Evolutionary conservation across 1,284 basidiomycete species (phyloP).

Genomic region (Apiotrichum montevideense): DNA sequence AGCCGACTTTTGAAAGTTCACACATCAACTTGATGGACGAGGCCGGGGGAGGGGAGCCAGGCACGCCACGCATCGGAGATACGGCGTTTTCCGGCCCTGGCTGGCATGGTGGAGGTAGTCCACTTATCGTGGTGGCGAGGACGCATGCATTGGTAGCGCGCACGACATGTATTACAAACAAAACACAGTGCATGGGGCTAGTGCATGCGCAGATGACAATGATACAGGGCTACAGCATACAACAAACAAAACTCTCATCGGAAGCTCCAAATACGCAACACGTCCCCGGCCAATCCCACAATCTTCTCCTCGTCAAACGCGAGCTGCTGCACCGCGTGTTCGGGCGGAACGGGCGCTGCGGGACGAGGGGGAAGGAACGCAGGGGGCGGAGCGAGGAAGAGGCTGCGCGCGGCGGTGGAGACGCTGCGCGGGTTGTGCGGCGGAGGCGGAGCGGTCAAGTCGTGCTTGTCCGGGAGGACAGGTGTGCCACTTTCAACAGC

Average conservation of each 20-base stretch:
- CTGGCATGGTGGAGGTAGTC: too few species aligned
- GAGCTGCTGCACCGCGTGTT: slow-evolving; percentile 27
- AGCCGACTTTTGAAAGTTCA: too few species aligned
- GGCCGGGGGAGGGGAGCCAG: neutral
- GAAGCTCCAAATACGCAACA: slow-evolving; percentile 42
- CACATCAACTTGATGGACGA: neutral
- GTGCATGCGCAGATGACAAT: neutral
- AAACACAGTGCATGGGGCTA: neutral
- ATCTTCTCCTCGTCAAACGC: slow-evolving; percentile 47
- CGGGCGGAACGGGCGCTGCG: neutral
- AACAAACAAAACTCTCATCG: slow-evolving; percentile 10
- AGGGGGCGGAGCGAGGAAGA: slow-evolving; percentile 36
- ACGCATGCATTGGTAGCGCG: too few species aligned
- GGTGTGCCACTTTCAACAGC: neutral
- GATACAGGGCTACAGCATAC: neutral
- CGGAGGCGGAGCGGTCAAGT: too few species aligned
- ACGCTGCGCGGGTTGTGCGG: slow-evolving; percentile 40
- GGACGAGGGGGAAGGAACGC: slow-evolving; percentile 3
- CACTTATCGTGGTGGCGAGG: too few species aligned
- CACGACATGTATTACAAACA: too few species aligned
- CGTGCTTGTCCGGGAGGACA: neutral
- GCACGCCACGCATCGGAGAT: too few species aligned
- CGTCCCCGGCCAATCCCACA: slow-evolving; percentile 33
- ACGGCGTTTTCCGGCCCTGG: too few species aligned
- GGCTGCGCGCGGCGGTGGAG: slow-evolving; percentile 35